Base-by-base conservation (phyloP, 164 flowering plant species). In the Liquidambar formosana region DNA sequence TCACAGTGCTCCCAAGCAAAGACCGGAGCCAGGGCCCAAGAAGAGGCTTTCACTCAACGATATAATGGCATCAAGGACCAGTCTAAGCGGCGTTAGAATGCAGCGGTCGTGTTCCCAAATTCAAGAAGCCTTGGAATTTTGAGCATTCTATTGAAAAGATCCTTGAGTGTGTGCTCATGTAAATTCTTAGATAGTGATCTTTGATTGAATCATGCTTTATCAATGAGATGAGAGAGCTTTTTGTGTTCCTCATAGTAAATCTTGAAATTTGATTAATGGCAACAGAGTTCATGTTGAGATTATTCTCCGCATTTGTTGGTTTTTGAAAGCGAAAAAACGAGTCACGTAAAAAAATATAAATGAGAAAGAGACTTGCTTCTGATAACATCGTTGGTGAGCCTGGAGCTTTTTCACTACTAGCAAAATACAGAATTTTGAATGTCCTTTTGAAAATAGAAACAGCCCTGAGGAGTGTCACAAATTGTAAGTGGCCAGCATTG, bases 1-100 rank as follows among this genome's bases (percentile, higher is more conserved):
- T 23, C 79, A 75, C 10, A 90, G 96, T 60, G 96, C 94, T 0
- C 97, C 97, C 1, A 92, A 83, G 76, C 96, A 92, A 47, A 83
- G 97, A 66, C 97, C 94, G 0, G 96, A 90, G 66, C 74, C 85
- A 8, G 73, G 76, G 13, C 69, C 84, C 0, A 89, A 76, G 81
- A 88, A 84, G 79, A 77, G 77, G 75, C 69, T 86, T 6, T 82
- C 97, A 0, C 79, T 92, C 16, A 69, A 80, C 49, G 97, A 90
- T 43, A 71, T 89, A n/a, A 78, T 86, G 80, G 94, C 89, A 25
- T 76, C 94, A 3, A 76, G 95, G 57, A 80, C 80, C 13, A 92
- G 94, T 71, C 52, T 92, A 10, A 90, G 96, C 66, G 79, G 92
- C 4, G 82, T 87, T 28, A 77, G 83, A 61, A 88, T 89, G 95